Evolutionary conservation across 2,329 filamentous ascomycete genomes (phyloP).

Genomic region (Periconia digitata): DNA sequence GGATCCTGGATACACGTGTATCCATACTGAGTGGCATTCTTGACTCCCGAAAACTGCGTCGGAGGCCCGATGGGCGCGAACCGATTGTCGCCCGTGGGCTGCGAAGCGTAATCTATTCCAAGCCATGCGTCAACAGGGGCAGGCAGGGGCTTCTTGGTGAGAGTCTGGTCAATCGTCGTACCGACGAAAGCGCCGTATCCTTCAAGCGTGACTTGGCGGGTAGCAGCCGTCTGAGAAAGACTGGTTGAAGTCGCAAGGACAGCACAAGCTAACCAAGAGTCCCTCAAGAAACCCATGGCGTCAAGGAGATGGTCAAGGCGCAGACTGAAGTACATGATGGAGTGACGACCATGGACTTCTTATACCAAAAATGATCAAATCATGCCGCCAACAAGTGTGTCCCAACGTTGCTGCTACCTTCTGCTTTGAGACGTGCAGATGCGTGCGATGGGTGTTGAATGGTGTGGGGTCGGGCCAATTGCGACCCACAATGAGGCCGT

Average conservation of each 20-base stretch:
- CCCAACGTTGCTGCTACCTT: too few relatives aligned
- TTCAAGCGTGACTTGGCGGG: conserved; percentile 25
- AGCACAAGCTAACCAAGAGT: background rate
- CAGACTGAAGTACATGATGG: too few relatives aligned
- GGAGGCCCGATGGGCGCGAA: conserved; percentile 45
- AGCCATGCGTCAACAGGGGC: conserved; percentile 50
- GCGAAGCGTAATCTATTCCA: conserved; percentile 50
- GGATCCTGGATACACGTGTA: conserved; percentile 46
- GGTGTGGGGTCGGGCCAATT: too few relatives aligned
- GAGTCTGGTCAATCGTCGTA: conserved; percentile 37
- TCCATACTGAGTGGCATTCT: conserved; percentile 42
- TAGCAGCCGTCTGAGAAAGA: background rate
- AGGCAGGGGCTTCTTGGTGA: conserved; percentile 39
- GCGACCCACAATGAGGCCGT: too few relatives aligned
- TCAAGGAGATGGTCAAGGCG: too few relatives aligned
- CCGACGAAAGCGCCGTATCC: conserved; percentile 45
- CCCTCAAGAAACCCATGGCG: background rate
- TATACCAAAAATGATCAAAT: too few relatives aligned
- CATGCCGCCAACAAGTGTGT: too few relatives aligned
- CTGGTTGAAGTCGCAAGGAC: background rate
- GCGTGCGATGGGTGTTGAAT: too few relatives aligned
- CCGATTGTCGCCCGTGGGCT: conserved; percentile 38
- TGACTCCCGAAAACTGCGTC: conserved; percentile 41
- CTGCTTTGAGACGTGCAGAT: too few relatives aligned
- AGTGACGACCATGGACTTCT: too few relatives aligned